Base-by-base conservation (phyloP, 257 asterid genomes). In the Plantago ovata region DNA sequence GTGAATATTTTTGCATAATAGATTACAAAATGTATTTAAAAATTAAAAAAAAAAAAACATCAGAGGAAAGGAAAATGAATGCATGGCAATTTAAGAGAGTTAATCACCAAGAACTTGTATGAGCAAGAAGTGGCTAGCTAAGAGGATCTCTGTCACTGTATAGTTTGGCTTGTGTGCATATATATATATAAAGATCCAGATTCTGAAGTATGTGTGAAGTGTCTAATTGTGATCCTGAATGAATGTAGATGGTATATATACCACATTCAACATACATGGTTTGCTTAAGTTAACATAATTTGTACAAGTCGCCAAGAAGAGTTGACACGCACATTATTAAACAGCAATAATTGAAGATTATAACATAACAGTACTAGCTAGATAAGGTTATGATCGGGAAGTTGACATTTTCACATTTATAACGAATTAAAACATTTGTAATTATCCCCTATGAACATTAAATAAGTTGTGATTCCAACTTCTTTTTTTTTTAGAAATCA, bases 191-290 rank as follows among this genome's bases (percentile, higher is more conserved):
- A 53, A 55, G 24, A 28, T 24, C 40, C 38, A 45, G 8, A 45
- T 5, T 38, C 28, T 23, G 15, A 60, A 75, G 73, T 66, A 10
- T 21, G 55, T 21, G 18, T 38, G 14, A 13, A 16, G 20, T 22
- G 70, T 15, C 43, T 22, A 16, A 18, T 6, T 14, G 28, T 46
- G 14, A 45, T 41, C 9, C 20, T 32, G 51, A 48, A 67, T 76
- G 75, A 64, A 76, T 61, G 65, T 68, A 28, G 78, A 64, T 68
- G 48, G 38, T 23, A 64, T 72, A 20, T 56, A 50, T 45, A 64
- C 75, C 52, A 71, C 46, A 61, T 75, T 44, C 75, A 61, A 4
- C 10, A 38, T 12, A 3, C 10, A 38, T 12, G 1, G 1, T 40
- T 45, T 14, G 43, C 18, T 21, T 24, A 13, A 18, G 32, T 43